phyloP scores from a whole-genome alignment of 2,329 filamentous ascomycete species.

The Diaporthe sp. region DNA sequence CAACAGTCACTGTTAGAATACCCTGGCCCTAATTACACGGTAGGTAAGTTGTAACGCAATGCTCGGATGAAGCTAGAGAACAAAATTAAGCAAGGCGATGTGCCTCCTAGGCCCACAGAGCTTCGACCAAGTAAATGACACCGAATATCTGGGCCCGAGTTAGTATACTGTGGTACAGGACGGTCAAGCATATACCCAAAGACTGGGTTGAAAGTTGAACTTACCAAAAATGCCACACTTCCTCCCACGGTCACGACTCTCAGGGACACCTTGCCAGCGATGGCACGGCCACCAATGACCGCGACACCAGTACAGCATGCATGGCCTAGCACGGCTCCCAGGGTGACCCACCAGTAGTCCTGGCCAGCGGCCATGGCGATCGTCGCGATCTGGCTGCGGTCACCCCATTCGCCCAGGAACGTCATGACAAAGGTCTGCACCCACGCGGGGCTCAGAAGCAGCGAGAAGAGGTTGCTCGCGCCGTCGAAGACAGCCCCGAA shows the following conservation, averaged over 20 bases:
- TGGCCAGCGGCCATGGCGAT: conserved; percentile 99
- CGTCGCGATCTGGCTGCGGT: conserved; percentile 96
- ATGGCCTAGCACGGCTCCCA: conserved; percentile 89
- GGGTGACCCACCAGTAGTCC: conserved; percentile 98
- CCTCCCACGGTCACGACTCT: conserved; percentile 66
- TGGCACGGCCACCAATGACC: conserved; percentile 90
- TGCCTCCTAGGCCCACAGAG: conserved; percentile 66
- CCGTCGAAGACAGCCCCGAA: conserved; percentile 66
- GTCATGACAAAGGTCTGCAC: conserved; percentile 99
- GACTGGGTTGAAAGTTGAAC: conserved; percentile 53
- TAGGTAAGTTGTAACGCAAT: conserved; percentile 9
- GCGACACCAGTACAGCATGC: conserved; percentile 91
- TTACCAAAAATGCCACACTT: conserved; percentile 67
- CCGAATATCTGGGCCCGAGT: conserved; percentile 72
- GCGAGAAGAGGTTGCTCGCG: conserved; percentile 85
- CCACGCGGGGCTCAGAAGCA: conserved; percentile 95
- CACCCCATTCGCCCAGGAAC: conserved; percentile 97
- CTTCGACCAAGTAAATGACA: conserved; percentile 90
- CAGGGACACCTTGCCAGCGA: conserved; percentile 94
- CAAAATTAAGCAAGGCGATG: not conserved
- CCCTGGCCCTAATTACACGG: conserved; percentile 17
- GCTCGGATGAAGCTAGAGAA: not conserved
- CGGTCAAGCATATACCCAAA: not conserved
- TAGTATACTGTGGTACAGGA: not conserved
- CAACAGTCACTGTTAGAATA: not conserved